Evolutionary conservation across 1,284 basidiomycete species (phyloP), one percentile per base, ranked within the genome.

Genomic region (Cutaneotrichosporon sp.): DNA sequence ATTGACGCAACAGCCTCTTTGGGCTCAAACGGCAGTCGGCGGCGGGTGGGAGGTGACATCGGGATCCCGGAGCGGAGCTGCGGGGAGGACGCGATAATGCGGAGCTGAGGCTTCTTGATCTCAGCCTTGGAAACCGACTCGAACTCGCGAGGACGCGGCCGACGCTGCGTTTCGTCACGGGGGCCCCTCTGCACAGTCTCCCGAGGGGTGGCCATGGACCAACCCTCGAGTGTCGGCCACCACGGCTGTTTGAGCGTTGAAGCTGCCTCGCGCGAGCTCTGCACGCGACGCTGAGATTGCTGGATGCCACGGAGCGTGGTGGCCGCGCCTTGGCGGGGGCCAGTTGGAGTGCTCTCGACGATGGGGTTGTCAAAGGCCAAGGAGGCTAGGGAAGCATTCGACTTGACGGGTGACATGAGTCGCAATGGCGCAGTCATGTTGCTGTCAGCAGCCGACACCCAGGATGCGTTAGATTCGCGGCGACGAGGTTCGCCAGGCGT

Each of bases 81-180:
- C 3, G 75, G 73, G 0, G 76, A 74, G 5, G 76, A 73, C 0
- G 73, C 71, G 2, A 73, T 64, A 0, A 71, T 50, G 16, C 73
- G 70, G 3, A 77, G 61, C 1, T 53, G 40, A 6, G 36, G 47
- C 26, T 38, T 26, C 49, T 38, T 42, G 11, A 5, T 5, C 8
- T 46, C 38, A 40, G 47, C 21, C 31, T 26, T n/a, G 6, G 22
- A 16, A 8, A 38, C 16, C 14, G 46, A 18, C 34, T 50, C n/a
- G 47, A 22, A 52, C 31, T 26, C 49, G 57, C 40, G 40, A n/a
- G 51, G 16, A 40, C 51, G 56, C n/a, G 8, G 6, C 22, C 21
- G 38, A 13, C 22, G 38, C 21, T 22, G 16, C 8, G 30, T 5
- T 34, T 52, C 51, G 30, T 38, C 22, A 22, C 13, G 42, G 21